Conservation (phyloP, 1,284 basidiomycete species). For the Tausonia pullulans region DNA sequence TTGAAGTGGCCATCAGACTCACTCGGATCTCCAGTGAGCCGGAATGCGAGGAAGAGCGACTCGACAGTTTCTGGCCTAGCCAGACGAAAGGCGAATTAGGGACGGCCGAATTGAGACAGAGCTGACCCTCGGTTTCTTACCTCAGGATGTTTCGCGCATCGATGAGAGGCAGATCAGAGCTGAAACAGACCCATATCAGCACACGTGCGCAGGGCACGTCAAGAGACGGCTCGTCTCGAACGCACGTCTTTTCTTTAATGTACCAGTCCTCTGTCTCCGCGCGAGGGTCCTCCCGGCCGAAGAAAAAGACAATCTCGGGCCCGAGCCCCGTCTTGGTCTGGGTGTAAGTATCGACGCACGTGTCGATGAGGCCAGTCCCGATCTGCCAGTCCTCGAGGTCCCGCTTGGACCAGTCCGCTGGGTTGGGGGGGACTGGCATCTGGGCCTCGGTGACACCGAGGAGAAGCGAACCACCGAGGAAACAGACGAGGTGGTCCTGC, state of each 20-base stretch:
- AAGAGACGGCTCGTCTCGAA: conserved; percentile 23
- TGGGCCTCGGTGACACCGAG: conserved; percentile 70
- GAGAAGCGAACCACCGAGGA: conserved; percentile 83
- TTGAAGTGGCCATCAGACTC: too few species aligned
- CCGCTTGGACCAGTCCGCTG: conserved; percentile 43
- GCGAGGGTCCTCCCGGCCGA: conserved; percentile 38
- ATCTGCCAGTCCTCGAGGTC: conserved; percentile 68
- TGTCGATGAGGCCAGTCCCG: conserved; percentile 69
- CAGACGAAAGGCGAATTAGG: conserved; percentile 11
- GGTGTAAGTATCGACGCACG: conserved; percentile 77
- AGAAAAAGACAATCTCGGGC: conserved; percentile 72
- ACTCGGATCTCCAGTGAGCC: conserved; percentile 64
- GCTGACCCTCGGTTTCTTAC: conserved; percentile 30
- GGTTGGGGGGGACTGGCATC: conserved; percentile 51
- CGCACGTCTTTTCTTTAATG: conserved; percentile 58
- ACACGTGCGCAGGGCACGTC: neutral
- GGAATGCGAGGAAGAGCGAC: conserved; percentile 75
- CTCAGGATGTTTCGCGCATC: conserved; percentile 85
- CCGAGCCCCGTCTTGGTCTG: conserved; percentile 67
- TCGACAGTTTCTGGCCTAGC: conserved; percentile 84
- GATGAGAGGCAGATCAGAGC: conserved; percentile 39
- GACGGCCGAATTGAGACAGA: conserved; percentile 10
- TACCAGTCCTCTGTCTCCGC: conserved; percentile 61
- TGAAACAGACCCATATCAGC: neutral
- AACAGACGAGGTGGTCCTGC: conserved; percentile 94